Base-by-base conservation (phyloP, 495 filamentous ascomycete genomes). In the Chaetomium cochliodes region DNA sequence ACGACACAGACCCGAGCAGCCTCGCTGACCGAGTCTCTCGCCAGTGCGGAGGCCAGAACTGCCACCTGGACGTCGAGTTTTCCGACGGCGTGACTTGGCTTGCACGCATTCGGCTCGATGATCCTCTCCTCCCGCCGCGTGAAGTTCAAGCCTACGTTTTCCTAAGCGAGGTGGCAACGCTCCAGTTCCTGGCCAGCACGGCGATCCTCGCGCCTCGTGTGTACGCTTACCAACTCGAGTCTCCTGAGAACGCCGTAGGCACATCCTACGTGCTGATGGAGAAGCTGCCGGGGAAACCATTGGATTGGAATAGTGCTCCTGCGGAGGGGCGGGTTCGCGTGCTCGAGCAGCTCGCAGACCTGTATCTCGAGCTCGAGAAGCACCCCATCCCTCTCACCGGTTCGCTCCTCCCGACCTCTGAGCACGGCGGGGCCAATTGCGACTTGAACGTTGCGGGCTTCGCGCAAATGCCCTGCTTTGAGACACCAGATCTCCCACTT, bases 191-290 rank as follows among this genome's bases (percentile, higher is more conserved):
- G 28, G 22, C 56, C 41, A 54, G 72, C 12, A 79, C 77, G 23
- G 65, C 63, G 33, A 67, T 80, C 12, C 74, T 74, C 11, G 70
- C 75, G 4, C 73, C 70, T 5, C 22, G 65, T 16, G 49, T 72
- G n/a, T 65, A 55, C 60, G 68, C 60, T 23, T 69, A 47, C 55
- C 67, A 58, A n/a, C 63, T 63, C 39, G 68, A 62, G 12, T 20
- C 22, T 16, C 70, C 70, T 11, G 42, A 57, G 7, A 79, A 79
- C 30, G 26, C 52, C 16, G 72, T 77, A 16, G 78, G 78, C 13
- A 58, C 71, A 0, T 64, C 68, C 55, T 78, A 74, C 47, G 71
- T 81, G 26, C 66, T 81, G 39, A 73, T 79, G 71, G 71, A 80
- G 49, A 81, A 76, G 68, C 54, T 80, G 47, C 51, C 67, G 13